Evolutionary conservation across 306 rosid species (phyloP).

Genomic region (Citrullus amarus): DNA sequence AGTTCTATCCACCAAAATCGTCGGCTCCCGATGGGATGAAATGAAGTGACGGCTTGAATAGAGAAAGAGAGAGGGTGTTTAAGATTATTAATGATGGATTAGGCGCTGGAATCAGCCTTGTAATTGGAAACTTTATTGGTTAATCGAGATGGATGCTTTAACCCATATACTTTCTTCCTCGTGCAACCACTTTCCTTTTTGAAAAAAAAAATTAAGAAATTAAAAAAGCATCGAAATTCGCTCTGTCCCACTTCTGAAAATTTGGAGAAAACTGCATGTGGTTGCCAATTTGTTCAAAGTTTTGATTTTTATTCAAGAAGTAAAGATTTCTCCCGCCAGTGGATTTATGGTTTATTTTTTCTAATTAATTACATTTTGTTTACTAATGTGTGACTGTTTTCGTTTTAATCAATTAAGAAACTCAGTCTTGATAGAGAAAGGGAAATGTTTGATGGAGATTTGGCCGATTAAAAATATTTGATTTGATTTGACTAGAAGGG

Average conservation of each 20-base stretch:
- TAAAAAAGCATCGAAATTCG: background rate
- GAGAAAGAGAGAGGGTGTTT: background rate
- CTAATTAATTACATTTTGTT: no score
- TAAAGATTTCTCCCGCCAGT: background rate
- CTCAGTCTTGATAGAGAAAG: no score
- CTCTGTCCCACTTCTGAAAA: background rate
- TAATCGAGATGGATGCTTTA: background rate
- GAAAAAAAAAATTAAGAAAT: background rate
- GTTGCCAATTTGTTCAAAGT: background rate
- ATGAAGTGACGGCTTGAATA: background rate
- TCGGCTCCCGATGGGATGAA: background rate
- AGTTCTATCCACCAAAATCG: background rate
- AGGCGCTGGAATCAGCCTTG: background rate
- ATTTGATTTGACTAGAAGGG: no score
- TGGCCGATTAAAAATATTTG: no score
- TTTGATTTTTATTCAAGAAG: background rate
- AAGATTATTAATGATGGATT: background rate
- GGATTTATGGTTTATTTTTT: no score
- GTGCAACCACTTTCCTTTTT: background rate
- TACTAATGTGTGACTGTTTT: no score
- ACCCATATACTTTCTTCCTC: background rate
- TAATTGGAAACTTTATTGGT: background rate
- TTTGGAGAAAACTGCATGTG: background rate
- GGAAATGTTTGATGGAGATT: no score
- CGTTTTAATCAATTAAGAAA: no score